Evolutionary conservation across 345 rosid genomes (phyloP), one percentile per base, ranked within the genome.

Genomic region (Viola odorata): DNA sequence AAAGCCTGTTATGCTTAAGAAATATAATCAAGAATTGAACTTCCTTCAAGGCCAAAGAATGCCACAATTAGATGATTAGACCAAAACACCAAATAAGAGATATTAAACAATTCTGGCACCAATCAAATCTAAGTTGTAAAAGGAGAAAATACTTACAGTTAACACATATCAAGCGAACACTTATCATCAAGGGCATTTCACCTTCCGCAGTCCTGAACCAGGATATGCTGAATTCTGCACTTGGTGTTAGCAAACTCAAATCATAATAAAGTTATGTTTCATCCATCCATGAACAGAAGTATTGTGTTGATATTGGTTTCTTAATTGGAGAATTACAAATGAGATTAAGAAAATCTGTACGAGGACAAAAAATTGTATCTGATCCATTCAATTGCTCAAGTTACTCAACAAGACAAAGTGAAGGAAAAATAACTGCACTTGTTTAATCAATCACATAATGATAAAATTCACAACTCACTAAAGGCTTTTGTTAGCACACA

Each of bases 381-480:
- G 57, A 72, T 66, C 63, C 69, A 67, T 64, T 67, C 65, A 64
- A 55, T 66, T 70, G 69, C 77, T 77, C 45, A 51, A 37, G 73
- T 66, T 57, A 55, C 76, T 55, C 32, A 45, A 60, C 60, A 49
- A 55, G 58, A 63, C 59, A 64, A 41, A 44, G 48, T 7, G 60
- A 64, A 64, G 50, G 58, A 67, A 52, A 50, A 64, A 71, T 57
- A 79, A 58, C 70, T 58, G 47, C 64, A 64, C 65, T 55, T 62
- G 44, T 63, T 62, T 49, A 58, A 76, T 50, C 73, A 73, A 68
- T 72, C 78, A 66, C 84, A 72, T 67, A 62, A 70, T 60, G 66
- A 65, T 45, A 67, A 78, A 75, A 85, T 81, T 65, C 70, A 77
- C 76, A 70, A 72, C 80, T 69, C 79, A 58, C 66, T 70, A 72